Evolutionary conservation across 2,329 filamentous ascomycete species (phyloP).

Genomic region (Fonsecaea pugnacius): DNA sequence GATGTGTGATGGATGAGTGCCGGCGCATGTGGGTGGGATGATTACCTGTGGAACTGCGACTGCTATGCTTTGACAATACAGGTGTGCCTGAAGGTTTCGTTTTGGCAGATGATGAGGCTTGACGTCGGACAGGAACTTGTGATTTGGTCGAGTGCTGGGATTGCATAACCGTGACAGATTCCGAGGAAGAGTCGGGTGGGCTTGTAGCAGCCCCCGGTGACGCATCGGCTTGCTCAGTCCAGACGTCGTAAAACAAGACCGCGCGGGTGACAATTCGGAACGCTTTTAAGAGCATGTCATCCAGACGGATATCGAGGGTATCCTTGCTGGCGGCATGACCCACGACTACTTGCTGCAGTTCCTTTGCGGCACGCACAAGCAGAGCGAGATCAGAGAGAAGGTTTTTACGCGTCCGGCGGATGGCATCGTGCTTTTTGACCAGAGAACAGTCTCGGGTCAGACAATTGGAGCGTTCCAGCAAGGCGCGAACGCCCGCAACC

Average conservation of each 20-base stretch:
- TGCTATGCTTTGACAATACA: conserved; percentile 19
- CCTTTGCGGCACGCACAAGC: conserved; percentile 85
- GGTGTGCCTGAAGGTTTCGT: conserved; percentile 14
- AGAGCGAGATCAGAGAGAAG: conserved; percentile 86
- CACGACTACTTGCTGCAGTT: conserved; percentile 74
- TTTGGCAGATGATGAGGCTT: conserved; percentile 11
- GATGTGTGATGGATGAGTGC: conserved; percentile 66
- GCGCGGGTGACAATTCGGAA: conserved; percentile 93
- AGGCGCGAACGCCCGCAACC: conserved; percentile 87
- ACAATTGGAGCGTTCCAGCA: conserved; percentile 86
- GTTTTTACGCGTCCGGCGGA: conserved; percentile 82
- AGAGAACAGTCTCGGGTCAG: conserved; percentile 78
- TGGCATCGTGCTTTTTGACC: conserved; percentile 73
- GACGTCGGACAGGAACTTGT: conserved; percentile 15
- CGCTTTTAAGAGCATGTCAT: conserved; percentile 90
- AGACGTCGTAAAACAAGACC: conserved; percentile 84
- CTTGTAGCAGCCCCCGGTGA: conserved; percentile 40
- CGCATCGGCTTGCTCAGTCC: conserved; percentile 62
- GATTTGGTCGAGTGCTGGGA: conserved; percentile 18
- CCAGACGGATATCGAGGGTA: conserved; percentile 72
- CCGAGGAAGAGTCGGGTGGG: conserved; percentile 1
- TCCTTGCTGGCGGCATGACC: conserved; percentile 50
- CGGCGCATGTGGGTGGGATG: conserved; percentile 45
- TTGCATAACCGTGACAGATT: conserved; percentile 10
- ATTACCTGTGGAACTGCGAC: conserved; percentile 32